These are phyloP conservation scores for Cavenderia fasciculata DNA, from an alignment of 78 protist genomes.

Conservation along the genomic window DNA sequence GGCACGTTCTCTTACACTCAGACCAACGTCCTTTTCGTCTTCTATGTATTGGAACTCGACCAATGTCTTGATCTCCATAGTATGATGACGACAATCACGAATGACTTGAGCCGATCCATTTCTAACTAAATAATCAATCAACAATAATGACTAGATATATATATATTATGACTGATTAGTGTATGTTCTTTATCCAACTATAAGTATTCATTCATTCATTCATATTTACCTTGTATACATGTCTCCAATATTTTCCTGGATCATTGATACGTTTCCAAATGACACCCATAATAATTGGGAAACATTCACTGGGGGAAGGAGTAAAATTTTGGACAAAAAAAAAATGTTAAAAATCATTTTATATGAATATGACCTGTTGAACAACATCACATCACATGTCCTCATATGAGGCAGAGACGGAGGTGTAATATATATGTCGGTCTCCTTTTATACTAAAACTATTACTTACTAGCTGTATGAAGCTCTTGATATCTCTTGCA, in stretches of 20 bases:
- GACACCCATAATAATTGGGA: slow-evolving; percentile 82
- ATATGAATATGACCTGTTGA: neutral
- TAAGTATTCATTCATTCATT: too few species aligned
- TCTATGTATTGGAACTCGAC: slow-evolving; percentile 81
- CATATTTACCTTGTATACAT: slow-evolving; percentile 64
- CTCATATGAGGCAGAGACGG: too few species aligned
- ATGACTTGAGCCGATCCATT: slow-evolving; percentile 83
- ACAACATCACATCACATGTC: neutral
- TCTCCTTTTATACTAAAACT: neutral
- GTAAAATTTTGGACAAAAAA: neutral
- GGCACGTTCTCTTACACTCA: slow-evolving; percentile 83
- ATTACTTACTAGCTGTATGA: slow-evolving; percentile 69
- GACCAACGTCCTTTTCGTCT: slow-evolving; percentile 82
- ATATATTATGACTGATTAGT: neutral
- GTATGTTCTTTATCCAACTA: too few species aligned
- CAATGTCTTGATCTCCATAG: slow-evolving; percentile 76
- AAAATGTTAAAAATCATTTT: neutral
- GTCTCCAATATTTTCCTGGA: slow-evolving; percentile 84
- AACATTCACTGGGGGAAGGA: slow-evolving; percentile 40
- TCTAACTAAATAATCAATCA: slow-evolving; percentile 76
- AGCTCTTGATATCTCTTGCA: slow-evolving; percentile 82
- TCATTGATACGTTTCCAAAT: slow-evolving; percentile 82
- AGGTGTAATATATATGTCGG: too few species aligned
- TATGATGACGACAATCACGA: slow-evolving; percentile 78
- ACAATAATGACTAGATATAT: slow-evolving; percentile 44